Percentiles rank a stretch among this genome's conserved stretches.
Evolutionary conservation across 2,329 filamentous ascomycete species (phyloP).

Genomic region (Monilinia fructicola): DNA sequence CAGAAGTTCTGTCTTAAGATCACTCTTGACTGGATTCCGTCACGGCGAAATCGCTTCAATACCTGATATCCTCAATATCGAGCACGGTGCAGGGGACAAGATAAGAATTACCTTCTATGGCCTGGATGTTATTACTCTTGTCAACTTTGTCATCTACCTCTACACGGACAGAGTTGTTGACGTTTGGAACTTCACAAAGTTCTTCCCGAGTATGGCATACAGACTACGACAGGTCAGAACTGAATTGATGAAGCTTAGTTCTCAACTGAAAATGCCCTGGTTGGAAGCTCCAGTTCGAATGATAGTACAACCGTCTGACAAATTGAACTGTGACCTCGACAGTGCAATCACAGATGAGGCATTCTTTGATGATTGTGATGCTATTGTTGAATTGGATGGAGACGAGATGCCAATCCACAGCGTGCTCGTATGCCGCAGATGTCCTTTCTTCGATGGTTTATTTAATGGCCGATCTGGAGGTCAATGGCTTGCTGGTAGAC

Average conservation of each 20-base stretch:
- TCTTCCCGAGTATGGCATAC: conserved; percentile 61
- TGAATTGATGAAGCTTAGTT: conserved; percentile 86
- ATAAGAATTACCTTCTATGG: conserved; percentile 64
- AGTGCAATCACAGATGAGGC: conserved; percentile 64
- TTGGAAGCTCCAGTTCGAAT: conserved; percentile 77
- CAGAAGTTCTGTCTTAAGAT: conserved; percentile 68
- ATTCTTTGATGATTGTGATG: conserved; percentile 79
- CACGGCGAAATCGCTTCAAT: conserved; percentile 55
- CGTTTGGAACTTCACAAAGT: conserved; percentile 77
- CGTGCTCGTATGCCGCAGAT: conserved; percentile 74
- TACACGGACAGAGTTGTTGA: conserved; percentile 81
- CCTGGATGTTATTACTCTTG: conserved; percentile 73
- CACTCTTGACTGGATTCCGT: conserved; percentile 58
- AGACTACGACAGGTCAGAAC: conserved; percentile 76
- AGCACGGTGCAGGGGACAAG: conserved; percentile 47
- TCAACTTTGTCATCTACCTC: conserved; percentile 76
- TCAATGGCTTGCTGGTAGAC: conserved; percentile 74
- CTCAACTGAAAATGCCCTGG: conserved; percentile 65
- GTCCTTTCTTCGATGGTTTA: conserved; percentile 87
- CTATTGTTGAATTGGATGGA: conserved; percentile 74
- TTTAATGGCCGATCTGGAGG: conserved; percentile 87
- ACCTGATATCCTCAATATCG: conserved; percentile 60
- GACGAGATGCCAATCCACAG: conserved; percentile 75
- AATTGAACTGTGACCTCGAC: conserved; percentile 68
- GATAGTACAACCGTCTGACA: conserved; percentile 64